Percentiles rank a stretch among this genome's conserved stretches.
Conservation (phyloP, 2,329 filamentous ascomycete genomes). For the Pseudopithomyces chartarum region DNA sequence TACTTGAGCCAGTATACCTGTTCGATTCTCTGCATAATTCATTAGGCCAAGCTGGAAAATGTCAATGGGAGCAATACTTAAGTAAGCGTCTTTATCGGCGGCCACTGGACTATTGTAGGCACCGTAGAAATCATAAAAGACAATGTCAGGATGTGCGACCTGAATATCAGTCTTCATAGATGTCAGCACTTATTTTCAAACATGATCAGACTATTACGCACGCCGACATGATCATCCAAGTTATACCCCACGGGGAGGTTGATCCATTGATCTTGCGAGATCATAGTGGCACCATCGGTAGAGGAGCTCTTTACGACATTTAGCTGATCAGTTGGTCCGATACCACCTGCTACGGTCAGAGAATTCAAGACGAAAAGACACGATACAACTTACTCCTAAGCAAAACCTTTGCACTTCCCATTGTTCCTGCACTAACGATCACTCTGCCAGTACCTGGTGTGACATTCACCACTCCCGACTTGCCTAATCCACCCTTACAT, state of each 20-base stretch:
- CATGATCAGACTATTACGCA: conserved; percentile 7
- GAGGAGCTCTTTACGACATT: conserved; percentile 48
- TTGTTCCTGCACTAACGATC: conserved; percentile 68
- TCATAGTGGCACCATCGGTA: conserved; percentile 47
- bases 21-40: conserved; percentile 42
- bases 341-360: conserved; percentile 51
- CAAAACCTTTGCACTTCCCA: conserved; percentile 69
- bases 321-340: conserved; percentile 60
- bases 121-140: conserved; percentile 67
- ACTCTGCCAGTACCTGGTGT: conserved; percentile 64
- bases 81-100: conserved; percentile 43
- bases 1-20: conserved; percentile 64
- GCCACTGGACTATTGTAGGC: conserved; percentile 55
- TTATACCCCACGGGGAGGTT: conserved; percentile 54
- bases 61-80: conserved; percentile 26
- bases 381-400: conserved; percentile 56
- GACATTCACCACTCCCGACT: conserved; percentile 62
- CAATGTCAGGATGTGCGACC: conserved; percentile 54
- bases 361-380: neutral
- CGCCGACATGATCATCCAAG: conserved; percentile 56
- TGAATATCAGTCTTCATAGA: conserved; percentile 53
- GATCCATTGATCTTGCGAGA: conserved; percentile 51
- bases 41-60: conserved; percentile 1
- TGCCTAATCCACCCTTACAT: conserved; percentile 51
- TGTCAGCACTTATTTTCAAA: neutral